These are phyloP conservation scores for Trichosporon coremiiforme DNA, from an alignment of 1,284 basidiomycete genomes.

Conservation along the genomic window DNA sequence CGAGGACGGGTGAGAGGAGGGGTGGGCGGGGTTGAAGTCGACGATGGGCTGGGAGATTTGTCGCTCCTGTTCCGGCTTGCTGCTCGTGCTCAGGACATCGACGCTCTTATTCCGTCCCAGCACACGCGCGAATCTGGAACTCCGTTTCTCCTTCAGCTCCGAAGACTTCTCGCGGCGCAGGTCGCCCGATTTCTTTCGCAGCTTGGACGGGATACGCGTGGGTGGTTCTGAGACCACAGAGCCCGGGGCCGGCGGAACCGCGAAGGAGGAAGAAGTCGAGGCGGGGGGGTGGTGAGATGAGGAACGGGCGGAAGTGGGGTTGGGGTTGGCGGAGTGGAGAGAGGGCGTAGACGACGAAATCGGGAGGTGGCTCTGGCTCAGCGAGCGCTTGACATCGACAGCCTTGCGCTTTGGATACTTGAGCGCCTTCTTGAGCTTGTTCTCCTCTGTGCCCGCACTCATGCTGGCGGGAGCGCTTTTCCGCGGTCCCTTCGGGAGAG, in stretches of 20 bases:
- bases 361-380: constrained; percentile 9
- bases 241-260: neutral
- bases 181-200: neutral
- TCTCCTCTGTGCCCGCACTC: neutral
- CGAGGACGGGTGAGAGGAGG: neutral
- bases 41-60: neutral
- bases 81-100: neutral
- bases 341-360: neutral
- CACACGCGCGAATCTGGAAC: neutral
- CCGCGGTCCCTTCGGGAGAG: neutral
- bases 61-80: neutral
- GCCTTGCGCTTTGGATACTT: constrained; percentile 7
- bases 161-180: neutral
- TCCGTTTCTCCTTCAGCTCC: neutral
- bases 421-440: constrained; percentile 5
- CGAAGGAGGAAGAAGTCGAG: neutral
- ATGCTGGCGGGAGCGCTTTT: neutral
- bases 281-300: neutral
- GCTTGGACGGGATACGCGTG: neutral
- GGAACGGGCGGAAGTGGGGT: neutral
- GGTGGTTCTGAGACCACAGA: neutral
- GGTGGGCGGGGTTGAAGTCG: neutral
- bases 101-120: constrained; percentile 11
- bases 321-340: neutral
- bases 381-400: constrained; percentile 9